Conservation (phyloP, 768 basidiomycete genomes). For the Lactarius psammicola region DNA sequence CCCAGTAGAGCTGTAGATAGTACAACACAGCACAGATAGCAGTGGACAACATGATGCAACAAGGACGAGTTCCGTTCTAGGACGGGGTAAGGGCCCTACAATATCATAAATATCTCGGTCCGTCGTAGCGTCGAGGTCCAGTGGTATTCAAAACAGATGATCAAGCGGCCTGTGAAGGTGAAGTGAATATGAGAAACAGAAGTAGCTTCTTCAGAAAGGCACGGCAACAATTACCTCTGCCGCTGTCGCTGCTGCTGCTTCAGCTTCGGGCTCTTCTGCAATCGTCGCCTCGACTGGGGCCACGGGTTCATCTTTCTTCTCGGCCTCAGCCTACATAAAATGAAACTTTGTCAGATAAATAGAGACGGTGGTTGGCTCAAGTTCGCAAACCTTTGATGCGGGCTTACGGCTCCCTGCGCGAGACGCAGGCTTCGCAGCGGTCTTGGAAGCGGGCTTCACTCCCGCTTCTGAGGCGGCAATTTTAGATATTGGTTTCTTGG, state of each 20-base stretch:
- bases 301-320: constrained; percentile 22
- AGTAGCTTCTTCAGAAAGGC: not conserved
- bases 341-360: not conserved
- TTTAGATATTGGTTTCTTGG: constrained; percentile 38
- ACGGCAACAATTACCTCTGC: not conserved
- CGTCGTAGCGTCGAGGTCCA: constrained; percentile 4
- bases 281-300: constrained; percentile 22
- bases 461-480: constrained; percentile 23
- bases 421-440: constrained; percentile 30
- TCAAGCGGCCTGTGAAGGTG: constrained; percentile 18
- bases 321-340: constrained; percentile 22
- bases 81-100: constrained; percentile 24
- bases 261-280: constrained; percentile 28
- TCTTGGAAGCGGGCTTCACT: constrained; percentile 38
- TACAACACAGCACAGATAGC: constrained; percentile 29
- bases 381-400: constrained; percentile 35
- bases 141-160: constrained; percentile 19
- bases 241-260: constrained; percentile 18
- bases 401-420: constrained; percentile 35
- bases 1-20: constrained; percentile 26
- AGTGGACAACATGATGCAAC: constrained; percentile 24
- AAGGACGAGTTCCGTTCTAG: constrained; percentile 22
- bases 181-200: constrained; percentile 1
- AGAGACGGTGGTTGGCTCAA: constrained; percentile 22
- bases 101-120: constrained; percentile 26